These are phyloP conservation scores for Ambrosia trifida DNA, from an alignment of 129 eudicot species.

Conservation along the genomic window DNA sequence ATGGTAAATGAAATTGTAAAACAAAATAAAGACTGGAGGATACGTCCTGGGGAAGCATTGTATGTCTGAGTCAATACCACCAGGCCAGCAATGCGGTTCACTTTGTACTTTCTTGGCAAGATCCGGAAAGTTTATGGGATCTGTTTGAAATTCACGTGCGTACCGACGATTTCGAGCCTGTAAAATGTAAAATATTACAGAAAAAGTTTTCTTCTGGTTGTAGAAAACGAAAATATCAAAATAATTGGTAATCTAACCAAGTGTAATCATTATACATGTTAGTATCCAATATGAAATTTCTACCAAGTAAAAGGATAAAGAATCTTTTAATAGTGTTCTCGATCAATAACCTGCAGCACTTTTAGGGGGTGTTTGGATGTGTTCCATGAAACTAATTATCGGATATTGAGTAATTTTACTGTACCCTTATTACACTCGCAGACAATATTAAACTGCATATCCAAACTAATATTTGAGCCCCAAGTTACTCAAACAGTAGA, in stretches of 20 bases:
- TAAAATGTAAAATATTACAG: slow-evolving; percentile 7
- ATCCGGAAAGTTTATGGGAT: slow-evolving; percentile 30
- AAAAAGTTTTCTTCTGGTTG: slow-evolving; percentile 7
- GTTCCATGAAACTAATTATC: too few relatives aligned
- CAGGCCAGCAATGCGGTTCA: slow-evolving; percentile 49
- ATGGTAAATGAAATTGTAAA: background rate
- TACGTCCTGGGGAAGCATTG: slow-evolving; percentile 50
- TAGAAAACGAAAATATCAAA: slow-evolving; percentile 6
- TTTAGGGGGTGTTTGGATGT: too few relatives aligned
- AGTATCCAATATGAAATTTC: too few relatives aligned
- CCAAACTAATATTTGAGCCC: background rate
- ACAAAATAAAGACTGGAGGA: slow-evolving; percentile 36
- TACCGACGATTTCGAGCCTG: slow-evolving; percentile 61
- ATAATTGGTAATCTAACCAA: slow-evolving; percentile 14
- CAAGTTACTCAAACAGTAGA: background rate
- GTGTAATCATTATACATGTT: too few relatives aligned
- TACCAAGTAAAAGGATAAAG: too few relatives aligned
- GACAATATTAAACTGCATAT: background rate
- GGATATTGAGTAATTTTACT: background rate
- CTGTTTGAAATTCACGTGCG: slow-evolving; percentile 53
- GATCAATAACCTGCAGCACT: too few relatives aligned
- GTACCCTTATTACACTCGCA: background rate
- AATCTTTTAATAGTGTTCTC: too few relatives aligned
- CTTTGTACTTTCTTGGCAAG: slow-evolving; percentile 35
- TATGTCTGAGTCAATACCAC: slow-evolving; percentile 39